A percentile compares a stretch with the other conserved stretches of the same genome.
phyloP scores from a whole-genome alignment of 1,139 yeast genomes.

The Maudiozyma humilis region DNA sequence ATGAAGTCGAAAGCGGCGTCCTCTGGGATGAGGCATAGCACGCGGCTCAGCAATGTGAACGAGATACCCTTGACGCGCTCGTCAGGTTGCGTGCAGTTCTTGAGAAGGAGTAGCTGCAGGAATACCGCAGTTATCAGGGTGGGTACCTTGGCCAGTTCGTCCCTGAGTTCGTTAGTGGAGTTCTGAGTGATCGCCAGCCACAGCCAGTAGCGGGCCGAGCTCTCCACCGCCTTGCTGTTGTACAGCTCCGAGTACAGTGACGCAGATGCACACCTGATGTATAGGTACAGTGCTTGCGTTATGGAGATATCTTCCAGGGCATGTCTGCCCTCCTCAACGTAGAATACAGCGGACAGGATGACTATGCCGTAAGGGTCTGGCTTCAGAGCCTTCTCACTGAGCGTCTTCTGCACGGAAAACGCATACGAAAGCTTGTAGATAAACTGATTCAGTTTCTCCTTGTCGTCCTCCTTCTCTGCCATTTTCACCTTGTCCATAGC shows the following conservation, averaged over 20 bases:
- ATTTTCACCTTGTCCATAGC: conserved; percentile 10
- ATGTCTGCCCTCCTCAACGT: conserved; percentile 15
- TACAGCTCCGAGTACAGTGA: conserved; percentile 28
- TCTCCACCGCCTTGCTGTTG: conserved; percentile 32
- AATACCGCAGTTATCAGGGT: conserved; percentile 33
- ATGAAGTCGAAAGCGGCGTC: conserved; percentile 51
- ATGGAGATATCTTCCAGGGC: conserved; percentile 13
- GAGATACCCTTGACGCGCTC: conserved; percentile 24
- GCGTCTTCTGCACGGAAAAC: conserved; percentile 26
- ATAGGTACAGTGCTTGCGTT: conserved; percentile 26
- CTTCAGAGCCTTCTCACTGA: conserved; percentile 26
- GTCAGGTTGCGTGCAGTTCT: conserved; percentile 31
- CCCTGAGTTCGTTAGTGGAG: conserved; percentile 28
- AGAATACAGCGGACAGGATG: conserved; percentile 27
- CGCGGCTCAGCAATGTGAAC: conserved; percentile 46
- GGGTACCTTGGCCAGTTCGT: conserved; percentile 23
- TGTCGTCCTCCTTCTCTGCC: conserved; percentile 13
- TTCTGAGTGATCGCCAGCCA: conserved; percentile 34
- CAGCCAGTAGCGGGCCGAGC: conserved; percentile 37
- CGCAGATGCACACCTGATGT: conserved; percentile 33
- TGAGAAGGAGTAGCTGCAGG: conserved; percentile 39
- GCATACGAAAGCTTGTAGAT: conserved; percentile 35
- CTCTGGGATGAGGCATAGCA: conserved; percentile 52
- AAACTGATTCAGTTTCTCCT: conserved; percentile 29
- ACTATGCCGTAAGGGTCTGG: conserved; percentile 31